Base-by-base conservation (phyloP, 179 eudicot genomes). In the Beta corolliflora region DNA sequence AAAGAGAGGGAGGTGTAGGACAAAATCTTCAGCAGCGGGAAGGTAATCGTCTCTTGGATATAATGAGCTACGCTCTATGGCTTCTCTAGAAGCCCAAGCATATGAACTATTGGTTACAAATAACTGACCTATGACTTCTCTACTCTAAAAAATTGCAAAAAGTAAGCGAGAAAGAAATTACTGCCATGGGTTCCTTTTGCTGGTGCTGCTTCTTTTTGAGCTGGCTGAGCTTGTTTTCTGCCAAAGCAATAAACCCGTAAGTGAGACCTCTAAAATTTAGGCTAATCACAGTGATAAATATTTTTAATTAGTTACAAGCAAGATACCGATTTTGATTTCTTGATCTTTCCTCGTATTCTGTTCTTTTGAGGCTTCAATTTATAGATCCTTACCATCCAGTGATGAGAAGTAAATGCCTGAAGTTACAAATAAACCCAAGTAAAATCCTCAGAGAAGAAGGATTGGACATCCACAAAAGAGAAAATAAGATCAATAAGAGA, bases 331-430 rank as follows among this genome's bases (percentile, higher is more conserved):
- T 93, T 94, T 8, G 91, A 81, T 86, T 92, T 97, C 95, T 93
- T 93, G 73, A 84, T 82, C 91, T 90, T 94, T 66, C 95, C 98
- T 36, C 91, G 86, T 76, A 97, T 90, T 88, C 99, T 90, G 90
- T 97, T 97, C 89, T 84, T 97, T 61, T 79, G 97, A 83, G 98
- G 94, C 86, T 97, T 97, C n/a, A 97, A 89, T 82, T 97, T 97
- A 93, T 91, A 97, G 76, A 97, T 89, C 55, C 98, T 91, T 8
- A 97, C 98, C 92, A 97, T 97, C 99, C 99, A 97, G 79, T 97
- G 98, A 85, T 95, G 98, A 31, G 98, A 94, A 21, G 99, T 97
- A 85, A 97, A 97, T 71, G 88, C 97, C 97, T 93, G 82, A n/a
- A 85, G 59, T 48, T 15, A 65, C 56, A 31, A 48, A 50, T 76